phyloP scores from a whole-genome alignment of 176 grass and related monocot genomes.

The Eremochloa ophiuroides region DNA sequence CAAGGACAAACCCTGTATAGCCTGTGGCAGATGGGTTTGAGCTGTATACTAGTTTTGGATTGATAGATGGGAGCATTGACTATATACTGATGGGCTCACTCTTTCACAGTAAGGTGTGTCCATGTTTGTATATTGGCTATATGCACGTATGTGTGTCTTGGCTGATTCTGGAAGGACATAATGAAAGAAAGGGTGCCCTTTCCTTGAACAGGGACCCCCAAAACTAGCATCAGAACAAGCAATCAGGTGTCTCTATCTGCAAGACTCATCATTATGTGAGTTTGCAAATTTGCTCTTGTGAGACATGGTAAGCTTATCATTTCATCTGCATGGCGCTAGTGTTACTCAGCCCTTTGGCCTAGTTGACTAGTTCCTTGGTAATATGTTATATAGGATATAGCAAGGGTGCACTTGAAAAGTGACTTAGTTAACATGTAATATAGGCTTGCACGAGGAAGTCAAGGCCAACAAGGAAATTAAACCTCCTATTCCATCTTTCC shows the following conservation, averaged over 20 bases:
- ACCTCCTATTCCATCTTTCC: background rate
- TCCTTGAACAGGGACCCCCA: constrained; percentile 62
- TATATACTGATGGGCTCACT: constrained; percentile 32
- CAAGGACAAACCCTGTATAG: constrained; percentile 34
- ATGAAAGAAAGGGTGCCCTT: constrained; percentile 49
- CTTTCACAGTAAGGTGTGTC: background rate
- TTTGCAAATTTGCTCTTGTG: constrained; percentile 23
- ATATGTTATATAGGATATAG: background rate
- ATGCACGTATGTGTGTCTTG: constrained; percentile 37
- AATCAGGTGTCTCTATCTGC: constrained; percentile 60
- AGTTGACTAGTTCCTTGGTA: background rate
- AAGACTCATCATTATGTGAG: constrained; percentile 27
- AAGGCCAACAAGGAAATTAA: too few relatives aligned
- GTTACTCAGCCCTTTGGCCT: background rate
- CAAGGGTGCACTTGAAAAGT: too few relatives aligned
- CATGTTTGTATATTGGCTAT: constrained; percentile 6
- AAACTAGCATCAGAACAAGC: constrained; percentile 74
- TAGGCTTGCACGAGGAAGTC: too few relatives aligned
- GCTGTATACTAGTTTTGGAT: constrained; percentile 54
- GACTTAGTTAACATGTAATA: too few relatives aligned
- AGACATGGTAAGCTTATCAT: background rate
- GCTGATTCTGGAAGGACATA: constrained; percentile 44
- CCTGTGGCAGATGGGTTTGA: constrained; percentile 42
- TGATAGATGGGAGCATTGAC: constrained; percentile 42
- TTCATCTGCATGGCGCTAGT: background rate